These are phyloP conservation scores for Tetraselmis striata DNA, from an alignment of 139 green algal species.

Conservation along the genomic window DNA sequence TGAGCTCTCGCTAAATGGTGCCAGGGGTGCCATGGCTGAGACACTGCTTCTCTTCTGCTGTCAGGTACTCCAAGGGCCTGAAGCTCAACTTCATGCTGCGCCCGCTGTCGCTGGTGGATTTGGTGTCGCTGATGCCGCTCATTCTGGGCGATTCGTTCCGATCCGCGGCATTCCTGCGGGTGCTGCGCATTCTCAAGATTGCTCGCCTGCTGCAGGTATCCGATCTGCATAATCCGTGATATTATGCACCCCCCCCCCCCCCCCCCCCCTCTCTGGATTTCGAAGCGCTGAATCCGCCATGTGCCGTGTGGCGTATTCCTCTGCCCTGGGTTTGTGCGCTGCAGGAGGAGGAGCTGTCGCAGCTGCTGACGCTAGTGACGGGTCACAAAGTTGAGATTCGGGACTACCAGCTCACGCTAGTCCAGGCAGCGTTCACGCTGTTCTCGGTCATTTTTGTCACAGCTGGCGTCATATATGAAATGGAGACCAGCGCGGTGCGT, in stretches of 20 bases:
- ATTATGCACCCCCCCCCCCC: too few species aligned
- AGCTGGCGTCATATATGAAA: neutral
- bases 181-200: neutral
- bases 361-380: neutral
- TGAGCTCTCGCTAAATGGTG: too few species aligned
- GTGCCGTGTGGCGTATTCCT: too few species aligned
- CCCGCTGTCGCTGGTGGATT: neutral
- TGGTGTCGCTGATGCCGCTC: neutral
- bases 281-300: too few species aligned
- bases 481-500: neutral
- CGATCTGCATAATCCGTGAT: too few species aligned
- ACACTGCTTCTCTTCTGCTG: too few species aligned
- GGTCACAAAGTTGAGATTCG: neutral
- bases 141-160: neutral
- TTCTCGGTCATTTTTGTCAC: neutral
- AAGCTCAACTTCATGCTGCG: neutral
- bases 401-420: neutral
- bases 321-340: too few species aligned
- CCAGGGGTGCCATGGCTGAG: too few species aligned
- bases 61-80: neutral
- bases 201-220: neutral
- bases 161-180: neutral
- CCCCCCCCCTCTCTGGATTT: too few species aligned
- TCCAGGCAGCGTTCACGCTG: neutral
- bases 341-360: neutral